phyloP scores from a whole-genome alignment of 2,329 filamentous ascomycete species.

The Pseudogymnoascus sp. region DNA sequence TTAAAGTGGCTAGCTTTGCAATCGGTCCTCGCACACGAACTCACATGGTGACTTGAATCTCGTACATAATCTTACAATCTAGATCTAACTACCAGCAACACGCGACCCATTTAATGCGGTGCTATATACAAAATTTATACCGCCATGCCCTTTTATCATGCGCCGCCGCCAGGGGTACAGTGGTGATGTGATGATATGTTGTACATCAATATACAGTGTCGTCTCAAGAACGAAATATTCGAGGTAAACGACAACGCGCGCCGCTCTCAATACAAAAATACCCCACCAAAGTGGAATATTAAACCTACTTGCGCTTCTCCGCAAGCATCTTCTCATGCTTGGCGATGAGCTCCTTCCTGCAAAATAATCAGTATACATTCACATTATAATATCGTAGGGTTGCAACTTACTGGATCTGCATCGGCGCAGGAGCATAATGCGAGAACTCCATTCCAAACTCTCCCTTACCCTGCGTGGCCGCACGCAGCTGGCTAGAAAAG shows the following conservation, averaged over 20 bases:
- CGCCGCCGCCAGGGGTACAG: background rate
- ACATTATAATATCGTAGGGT: background rate
- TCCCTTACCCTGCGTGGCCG: constrained; percentile 94
- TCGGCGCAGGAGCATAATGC: constrained; percentile 82
- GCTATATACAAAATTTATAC: constrained; percentile 8
- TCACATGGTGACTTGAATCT: background rate
- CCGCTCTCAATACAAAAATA: background rate
- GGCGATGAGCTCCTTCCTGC: constrained; percentile 56
- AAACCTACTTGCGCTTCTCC: constrained; percentile 36
- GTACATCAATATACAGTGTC: constrained; percentile 7
- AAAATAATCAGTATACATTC: background rate
- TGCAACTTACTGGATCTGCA: constrained; percentile 75
- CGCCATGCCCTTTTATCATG: background rate
- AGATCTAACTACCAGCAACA: background rate
- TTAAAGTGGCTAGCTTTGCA: too few species aligned
- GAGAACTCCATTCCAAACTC: constrained; percentile 99
- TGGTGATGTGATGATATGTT: constrained; percentile 7
- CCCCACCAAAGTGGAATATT: background rate
- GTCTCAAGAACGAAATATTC: background rate
- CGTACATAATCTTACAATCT: constrained; percentile 8
- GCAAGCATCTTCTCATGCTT: constrained; percentile 62
- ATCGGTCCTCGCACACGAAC: too few species aligned
- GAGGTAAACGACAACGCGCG: background rate
- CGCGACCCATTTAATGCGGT: background rate
- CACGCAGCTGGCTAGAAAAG: constrained; percentile 83